Evolutionary conservation across 805 yeast species (phyloP).

Genomic region (Ogataea paradorogensis): DNA sequence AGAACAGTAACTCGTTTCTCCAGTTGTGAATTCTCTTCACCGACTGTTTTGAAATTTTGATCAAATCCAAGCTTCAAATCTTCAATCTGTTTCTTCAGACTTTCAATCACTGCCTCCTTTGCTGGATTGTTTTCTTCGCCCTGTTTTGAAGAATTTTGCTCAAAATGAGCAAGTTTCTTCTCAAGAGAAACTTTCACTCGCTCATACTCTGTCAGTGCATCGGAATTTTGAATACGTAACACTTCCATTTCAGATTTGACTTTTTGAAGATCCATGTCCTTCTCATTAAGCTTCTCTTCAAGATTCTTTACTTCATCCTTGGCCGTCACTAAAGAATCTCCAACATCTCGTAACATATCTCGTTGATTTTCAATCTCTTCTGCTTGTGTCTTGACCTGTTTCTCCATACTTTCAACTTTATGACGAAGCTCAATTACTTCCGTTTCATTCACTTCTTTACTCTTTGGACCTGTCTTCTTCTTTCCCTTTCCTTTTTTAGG

Average conservation of each 20-base stretch:
- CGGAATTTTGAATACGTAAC: conserved; percentile 36
- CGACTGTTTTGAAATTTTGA: conserved; percentile 24
- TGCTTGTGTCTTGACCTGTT: conserved; percentile 24
- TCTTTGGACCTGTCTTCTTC: neutral
- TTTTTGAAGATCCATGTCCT: conserved; percentile 19
- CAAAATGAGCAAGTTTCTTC: conserved; percentile 22
- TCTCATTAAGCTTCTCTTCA: neutral
- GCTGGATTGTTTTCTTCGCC: conserved; percentile 13
- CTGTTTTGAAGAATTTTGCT: conserved; percentile 9
- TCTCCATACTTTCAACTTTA: conserved; percentile 19
- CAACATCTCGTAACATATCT: conserved; percentile 75
- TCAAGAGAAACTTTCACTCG: conserved; percentile 26
- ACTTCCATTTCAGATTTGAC: conserved; percentile 26
- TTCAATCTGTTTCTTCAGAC: conserved; percentile 17
- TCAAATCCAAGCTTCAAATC: conserved; percentile 19
- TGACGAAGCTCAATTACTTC: conserved; percentile 28
- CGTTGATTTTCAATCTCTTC: conserved; percentile 68
- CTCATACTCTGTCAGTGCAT: conserved; percentile 36
- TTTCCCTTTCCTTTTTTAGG: conserved; percentile 14
- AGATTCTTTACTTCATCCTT: conserved; percentile 38
- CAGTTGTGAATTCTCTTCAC: conserved; percentile 31
- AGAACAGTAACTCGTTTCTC: conserved; percentile 30
- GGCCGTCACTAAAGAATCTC: conserved; percentile 74
- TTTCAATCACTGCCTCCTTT: conserved; percentile 18
- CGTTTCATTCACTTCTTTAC: conserved; percentile 9